phyloP scores from a whole-genome alignment of 768 basidiomycete species.

The Lyophyllum decastes region DNA sequence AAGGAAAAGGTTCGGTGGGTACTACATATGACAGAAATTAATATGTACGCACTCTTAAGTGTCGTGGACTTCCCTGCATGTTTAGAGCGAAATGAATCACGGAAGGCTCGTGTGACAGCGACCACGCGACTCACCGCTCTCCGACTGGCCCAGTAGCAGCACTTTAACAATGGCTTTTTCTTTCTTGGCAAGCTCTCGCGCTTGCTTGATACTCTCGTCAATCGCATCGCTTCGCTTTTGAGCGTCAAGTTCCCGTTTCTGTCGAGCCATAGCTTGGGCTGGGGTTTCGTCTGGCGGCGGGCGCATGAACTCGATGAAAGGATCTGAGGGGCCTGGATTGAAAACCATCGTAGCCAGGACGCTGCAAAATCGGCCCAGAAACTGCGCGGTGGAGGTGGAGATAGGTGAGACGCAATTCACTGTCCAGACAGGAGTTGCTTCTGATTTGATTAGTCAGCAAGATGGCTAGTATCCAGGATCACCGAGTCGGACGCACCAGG shows the following conservation, averaged over 20 bases:
- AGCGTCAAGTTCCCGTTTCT: constrained; percentile 48
- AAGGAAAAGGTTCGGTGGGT: constrained; percentile 1
- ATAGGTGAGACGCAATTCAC: constrained; percentile 6
- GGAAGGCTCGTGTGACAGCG: background rate
- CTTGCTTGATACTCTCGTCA: constrained; percentile 58
- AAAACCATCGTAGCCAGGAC: constrained; percentile 30
- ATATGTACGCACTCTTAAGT: constrained; percentile 51
- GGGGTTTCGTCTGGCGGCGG: constrained; percentile 56
- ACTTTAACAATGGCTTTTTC: constrained; percentile 54
- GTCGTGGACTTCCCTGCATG: constrained; percentile 67
- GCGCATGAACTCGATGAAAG: constrained; percentile 46
- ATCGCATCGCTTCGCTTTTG: constrained; percentile 55
- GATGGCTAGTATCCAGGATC: background rate
- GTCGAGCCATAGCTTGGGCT: constrained; percentile 46
- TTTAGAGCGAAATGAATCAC: constrained; percentile 4
- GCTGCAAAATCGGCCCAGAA: constrained; percentile 1
- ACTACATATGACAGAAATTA: background rate
- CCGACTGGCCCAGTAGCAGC: constrained; percentile 64
- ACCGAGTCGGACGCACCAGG: background rate
- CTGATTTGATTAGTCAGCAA: constrained; percentile 2
- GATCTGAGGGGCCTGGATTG: constrained; percentile 38
- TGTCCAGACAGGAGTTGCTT: constrained; percentile 2
- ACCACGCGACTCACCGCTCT: constrained; percentile 52
- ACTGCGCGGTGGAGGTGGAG: constrained; percentile 8
- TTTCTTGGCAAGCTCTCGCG: constrained; percentile 43